phyloP scores from a whole-genome alignment of 257 asterid species.

The Nyctanthes arbortristis region DNA sequence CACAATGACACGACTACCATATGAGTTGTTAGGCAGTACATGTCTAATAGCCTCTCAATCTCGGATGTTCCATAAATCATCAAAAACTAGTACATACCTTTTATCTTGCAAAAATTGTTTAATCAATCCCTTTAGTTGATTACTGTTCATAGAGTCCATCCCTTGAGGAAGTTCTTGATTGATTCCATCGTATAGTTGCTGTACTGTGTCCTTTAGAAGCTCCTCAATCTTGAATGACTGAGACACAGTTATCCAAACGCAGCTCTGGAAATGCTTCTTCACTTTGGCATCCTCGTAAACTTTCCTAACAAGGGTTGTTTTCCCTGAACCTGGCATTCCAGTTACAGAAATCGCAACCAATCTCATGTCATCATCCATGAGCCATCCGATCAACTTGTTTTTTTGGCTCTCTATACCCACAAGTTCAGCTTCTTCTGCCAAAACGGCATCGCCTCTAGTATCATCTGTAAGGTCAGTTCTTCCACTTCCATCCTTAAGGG shows the following conservation, averaged over 20 bases:
- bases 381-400: background rate
- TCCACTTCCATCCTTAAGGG: too few species aligned
- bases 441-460: conserved; percentile 1
- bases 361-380: background rate
- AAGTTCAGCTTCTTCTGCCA: conserved; percentile 10
- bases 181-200: conserved; percentile 13
- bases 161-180: conserved; percentile 11
- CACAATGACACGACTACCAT: conserved; percentile 21
- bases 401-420: background rate
- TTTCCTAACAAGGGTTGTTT: too few species aligned
- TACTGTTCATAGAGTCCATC: background rate
- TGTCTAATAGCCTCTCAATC: conserved; percentile 17
- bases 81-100: too few species aligned
- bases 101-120: too few species aligned
- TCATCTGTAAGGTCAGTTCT: background rate
- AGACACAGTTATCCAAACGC: too few species aligned
- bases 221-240: too few species aligned
- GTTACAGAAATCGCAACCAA: background rate
- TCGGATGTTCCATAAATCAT: conserved; percentile 18
- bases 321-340: conserved; percentile 15
- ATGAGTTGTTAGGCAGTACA: conserved; percentile 10
- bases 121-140: too few species aligned
- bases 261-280: background rate
- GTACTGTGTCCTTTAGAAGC: conserved; percentile 15
- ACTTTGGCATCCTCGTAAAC: background rate